Evolutionary conservation across 768 basidiomycete species (phyloP).

Genomic region (Boletus pseudo-olivaceus): DNA sequence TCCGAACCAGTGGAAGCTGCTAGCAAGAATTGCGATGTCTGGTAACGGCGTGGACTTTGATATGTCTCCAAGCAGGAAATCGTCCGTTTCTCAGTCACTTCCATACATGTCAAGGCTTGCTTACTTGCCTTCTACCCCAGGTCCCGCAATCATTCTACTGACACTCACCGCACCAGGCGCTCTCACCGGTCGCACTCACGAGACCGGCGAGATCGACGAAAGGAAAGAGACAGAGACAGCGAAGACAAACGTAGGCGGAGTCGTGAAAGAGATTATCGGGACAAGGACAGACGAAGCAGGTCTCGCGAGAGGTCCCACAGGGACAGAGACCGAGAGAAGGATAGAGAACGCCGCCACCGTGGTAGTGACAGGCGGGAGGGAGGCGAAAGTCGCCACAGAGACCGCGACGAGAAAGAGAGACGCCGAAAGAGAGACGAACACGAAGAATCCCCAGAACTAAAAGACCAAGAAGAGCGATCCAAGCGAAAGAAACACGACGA

Average conservation of each 20-base stretch:
- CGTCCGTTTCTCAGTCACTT: conserved; percentile 41
- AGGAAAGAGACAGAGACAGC: conserved; percentile 48
- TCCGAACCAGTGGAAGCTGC: conserved; percentile 9
- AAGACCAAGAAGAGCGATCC: conserved; percentile 50
- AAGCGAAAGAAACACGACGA: conserved; percentile 68
- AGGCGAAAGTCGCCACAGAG: conserved; percentile 53
- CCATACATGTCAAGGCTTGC: neutral
- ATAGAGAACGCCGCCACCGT: conserved; percentile 44
- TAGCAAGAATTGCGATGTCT: conserved; percentile 35
- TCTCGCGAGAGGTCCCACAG: conserved; percentile 50
- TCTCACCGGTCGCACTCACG: conserved; percentile 73
- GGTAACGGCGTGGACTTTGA: conserved; percentile 63
- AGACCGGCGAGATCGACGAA: conserved; percentile 46
- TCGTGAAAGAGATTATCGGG: conserved; percentile 49
- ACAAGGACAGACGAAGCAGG: conserved; percentile 43
- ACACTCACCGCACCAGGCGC: conserved; percentile 67
- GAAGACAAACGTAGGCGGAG: conserved; percentile 63
- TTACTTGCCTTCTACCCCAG: conserved; percentile 30
- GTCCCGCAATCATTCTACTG: conserved; percentile 72
- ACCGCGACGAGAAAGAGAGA: conserved; percentile 48
- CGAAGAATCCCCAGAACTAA: conserved; percentile 43
- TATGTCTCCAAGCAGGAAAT: conserved; percentile 54
- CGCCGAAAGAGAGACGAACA: conserved; percentile 70
- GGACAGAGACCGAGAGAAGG: conserved; percentile 34
- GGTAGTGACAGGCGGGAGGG: conserved; percentile 44